Conservation (phyloP, 2,329 filamentous ascomycete species). For the Arthrobotrys pseudoclavata region DNA sequence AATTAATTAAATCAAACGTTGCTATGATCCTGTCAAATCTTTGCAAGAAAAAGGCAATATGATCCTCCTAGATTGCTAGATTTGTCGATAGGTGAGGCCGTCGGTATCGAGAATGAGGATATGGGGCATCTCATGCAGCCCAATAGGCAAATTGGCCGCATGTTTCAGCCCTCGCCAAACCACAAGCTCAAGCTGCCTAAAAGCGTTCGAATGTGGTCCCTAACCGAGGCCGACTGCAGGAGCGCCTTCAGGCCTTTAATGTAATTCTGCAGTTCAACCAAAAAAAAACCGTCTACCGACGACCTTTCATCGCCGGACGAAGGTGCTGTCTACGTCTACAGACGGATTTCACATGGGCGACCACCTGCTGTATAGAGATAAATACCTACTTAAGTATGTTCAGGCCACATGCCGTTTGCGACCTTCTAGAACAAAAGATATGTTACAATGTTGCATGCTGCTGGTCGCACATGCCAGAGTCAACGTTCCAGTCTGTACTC, state of each 20-base stretch:
- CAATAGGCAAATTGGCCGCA: constrained; percentile 25
- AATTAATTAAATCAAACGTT: background rate
- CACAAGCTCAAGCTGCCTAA: constrained; percentile 43
- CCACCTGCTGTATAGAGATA: constrained; percentile 1
- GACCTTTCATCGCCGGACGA: background rate
- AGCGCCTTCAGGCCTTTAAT: constrained; percentile 27
- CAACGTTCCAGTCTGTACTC: background rate
- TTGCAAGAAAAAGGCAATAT: background rate
- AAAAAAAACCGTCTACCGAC: constrained; percentile 8
- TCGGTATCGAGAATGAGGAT: background rate
- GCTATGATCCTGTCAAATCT: background rate
- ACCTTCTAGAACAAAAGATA: constrained; percentile 4
- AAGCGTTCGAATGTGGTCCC: constrained; percentile 18
- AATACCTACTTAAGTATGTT: background rate
- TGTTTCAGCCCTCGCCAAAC: constrained; percentile 33
- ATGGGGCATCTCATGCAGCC: constrained; percentile 22
- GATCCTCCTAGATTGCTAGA: background rate
- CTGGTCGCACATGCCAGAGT: constrained; percentile 25
- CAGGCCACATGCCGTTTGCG: background rate
- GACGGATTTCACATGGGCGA: constrained; percentile 11
- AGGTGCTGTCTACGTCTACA: constrained; percentile 1
- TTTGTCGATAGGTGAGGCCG: background rate
- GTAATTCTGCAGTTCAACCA: constrained; percentile 20
- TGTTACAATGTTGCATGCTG: background rate
- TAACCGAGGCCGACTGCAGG: constrained; percentile 42